phyloP scores from a whole-genome alignment of 441 rosid genomes.

The Aleurites moluccanus region DNA sequence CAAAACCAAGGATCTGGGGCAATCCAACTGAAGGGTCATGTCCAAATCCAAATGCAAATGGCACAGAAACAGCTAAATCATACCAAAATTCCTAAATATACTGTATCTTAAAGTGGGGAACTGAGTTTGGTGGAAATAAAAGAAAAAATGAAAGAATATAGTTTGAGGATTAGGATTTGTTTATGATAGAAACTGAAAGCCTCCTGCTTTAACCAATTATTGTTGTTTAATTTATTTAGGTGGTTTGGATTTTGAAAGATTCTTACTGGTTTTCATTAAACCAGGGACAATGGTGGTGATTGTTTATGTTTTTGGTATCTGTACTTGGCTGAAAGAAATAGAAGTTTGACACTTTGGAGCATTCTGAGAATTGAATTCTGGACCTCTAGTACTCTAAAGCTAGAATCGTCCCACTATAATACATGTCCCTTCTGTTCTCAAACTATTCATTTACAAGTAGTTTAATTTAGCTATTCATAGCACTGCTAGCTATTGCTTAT shows the following conservation, averaged over 20 bases:
- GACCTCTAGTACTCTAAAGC: no score
- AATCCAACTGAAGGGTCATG: slow-evolving; percentile 42
- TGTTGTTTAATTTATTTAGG: slow-evolving; percentile 2
- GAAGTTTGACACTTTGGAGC: no score
- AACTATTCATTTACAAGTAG: no score
- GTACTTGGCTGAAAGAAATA: no score
- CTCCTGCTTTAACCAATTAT: background rate
- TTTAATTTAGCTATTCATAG: no score
- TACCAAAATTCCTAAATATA: slow-evolving; percentile 31
- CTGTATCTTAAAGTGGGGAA: slow-evolving; percentile 20
- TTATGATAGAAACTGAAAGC: slow-evolving; percentile 1
- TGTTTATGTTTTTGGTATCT: no score
- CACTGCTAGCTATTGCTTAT: no score
- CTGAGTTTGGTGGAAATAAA: slow-evolving; percentile 8
- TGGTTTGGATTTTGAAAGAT: background rate
- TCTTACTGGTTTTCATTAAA: no score
- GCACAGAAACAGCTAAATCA: slow-evolving; percentile 23
- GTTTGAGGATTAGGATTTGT: slow-evolving; percentile 19
- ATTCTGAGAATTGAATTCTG: no score
- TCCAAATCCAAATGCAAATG: slow-evolving; percentile 26
- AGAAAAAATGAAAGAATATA: background rate
- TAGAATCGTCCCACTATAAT: no score
- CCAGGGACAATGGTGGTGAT: no score
- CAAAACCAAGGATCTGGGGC: slow-evolving; percentile 53
- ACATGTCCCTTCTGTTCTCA: no score